Conservation (phyloP, 352 stramenopile species). For the Phytopythium delawarense region DNA sequence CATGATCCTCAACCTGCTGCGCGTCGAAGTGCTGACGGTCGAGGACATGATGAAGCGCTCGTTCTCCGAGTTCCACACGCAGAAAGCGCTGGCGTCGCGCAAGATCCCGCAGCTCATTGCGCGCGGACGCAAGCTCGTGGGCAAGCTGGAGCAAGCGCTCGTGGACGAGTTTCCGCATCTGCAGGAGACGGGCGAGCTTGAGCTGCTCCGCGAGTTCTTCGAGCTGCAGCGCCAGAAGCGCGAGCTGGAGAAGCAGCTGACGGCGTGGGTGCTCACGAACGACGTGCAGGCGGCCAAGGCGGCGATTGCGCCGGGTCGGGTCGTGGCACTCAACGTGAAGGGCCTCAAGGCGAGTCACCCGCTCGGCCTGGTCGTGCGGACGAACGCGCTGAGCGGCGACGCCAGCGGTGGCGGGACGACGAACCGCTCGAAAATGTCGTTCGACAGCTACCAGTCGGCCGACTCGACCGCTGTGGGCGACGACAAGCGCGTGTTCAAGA, state of each 20-base stretch:
- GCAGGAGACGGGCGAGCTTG: constrained; percentile 51
- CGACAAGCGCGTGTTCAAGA: constrained; percentile 60
- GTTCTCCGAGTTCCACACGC: constrained; percentile 95
- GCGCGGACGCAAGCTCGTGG: constrained; percentile 47
- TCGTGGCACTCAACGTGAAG: constrained; percentile 65
- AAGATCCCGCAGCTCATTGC: constrained; percentile 76
- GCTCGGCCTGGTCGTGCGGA: constrained; percentile 59
- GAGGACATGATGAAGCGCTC: constrained; percentile 98
- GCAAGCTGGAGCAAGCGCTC: constrained; percentile 43
- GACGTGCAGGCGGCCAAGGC: constrained; percentile 54
- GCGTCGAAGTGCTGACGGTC: constrained; percentile 85
- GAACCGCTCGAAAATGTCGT: constrained; percentile 39
- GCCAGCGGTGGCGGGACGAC: constrained; percentile 12
- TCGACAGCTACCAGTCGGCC: constrained; percentile 23
- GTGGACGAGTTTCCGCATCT: constrained; percentile 63
- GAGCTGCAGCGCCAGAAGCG: constrained; percentile 68
- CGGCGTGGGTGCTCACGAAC: constrained; percentile 68
- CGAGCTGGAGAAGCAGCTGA: constrained; percentile 66
- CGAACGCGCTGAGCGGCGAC: constrained; percentile 22
- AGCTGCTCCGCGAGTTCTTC: constrained; percentile 58
- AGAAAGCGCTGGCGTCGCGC: constrained; percentile 79
- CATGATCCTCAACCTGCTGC: constrained; percentile 97
- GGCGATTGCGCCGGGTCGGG: constrained; percentile 54
- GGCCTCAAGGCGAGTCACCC: constrained; percentile 30
- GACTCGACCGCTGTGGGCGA: constrained; percentile 4